A percentile compares a stretch with the other conserved stretches of the same genome.
These are phyloP conservation scores for Chrysanthemum lavandulifolium DNA, from an alignment of 129 eudicot species.

Conservation along the genomic window DNA sequence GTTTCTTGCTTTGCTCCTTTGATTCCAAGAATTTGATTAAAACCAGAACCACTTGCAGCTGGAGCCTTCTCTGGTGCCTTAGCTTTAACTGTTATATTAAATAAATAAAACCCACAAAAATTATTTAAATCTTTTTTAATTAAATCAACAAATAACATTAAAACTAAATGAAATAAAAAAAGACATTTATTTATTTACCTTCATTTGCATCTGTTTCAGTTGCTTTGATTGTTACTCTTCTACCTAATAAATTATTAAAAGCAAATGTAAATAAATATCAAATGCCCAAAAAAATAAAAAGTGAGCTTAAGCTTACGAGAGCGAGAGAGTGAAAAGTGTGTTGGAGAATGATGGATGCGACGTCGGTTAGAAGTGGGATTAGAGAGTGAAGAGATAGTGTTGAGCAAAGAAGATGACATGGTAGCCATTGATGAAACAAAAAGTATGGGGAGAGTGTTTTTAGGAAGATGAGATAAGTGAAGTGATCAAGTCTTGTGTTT, in stretches of 20 bases:
- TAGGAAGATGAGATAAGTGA: not conserved
- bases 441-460: constrained; percentile 13
- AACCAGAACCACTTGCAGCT: constrained; percentile 63
- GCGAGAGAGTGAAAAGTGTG: constrained; percentile 45
- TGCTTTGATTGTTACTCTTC: constrained; percentile 59
- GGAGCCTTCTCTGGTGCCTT: constrained; percentile 92
- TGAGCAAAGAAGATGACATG: constrained; percentile 35
- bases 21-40: constrained; percentile 97
- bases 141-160: constrained; percentile 9
- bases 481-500: not conserved
- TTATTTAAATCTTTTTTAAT: constrained; percentile 10
- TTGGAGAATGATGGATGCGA: constrained; percentile 13
- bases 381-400: constrained; percentile 20
- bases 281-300: not conserved
- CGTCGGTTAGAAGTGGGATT: constrained; percentile 21
- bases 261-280: not conserved
- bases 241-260: constrained; percentile 31
- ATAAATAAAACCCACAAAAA: not conserved
- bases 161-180: constrained; percentile 9
- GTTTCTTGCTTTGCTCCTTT: constrained; percentile 97
- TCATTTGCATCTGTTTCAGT: constrained; percentile 73
- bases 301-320: constrained; percentile 47
- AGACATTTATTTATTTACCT: constrained; percentile 39
- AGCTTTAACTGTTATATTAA: constrained; percentile 54
- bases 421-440: constrained; percentile 30